Evolutionary conservation across 106 monocot species (phyloP), one percentile per base, ranked within the genome.

Genomic region (Phalaenopsis equestris): DNA sequence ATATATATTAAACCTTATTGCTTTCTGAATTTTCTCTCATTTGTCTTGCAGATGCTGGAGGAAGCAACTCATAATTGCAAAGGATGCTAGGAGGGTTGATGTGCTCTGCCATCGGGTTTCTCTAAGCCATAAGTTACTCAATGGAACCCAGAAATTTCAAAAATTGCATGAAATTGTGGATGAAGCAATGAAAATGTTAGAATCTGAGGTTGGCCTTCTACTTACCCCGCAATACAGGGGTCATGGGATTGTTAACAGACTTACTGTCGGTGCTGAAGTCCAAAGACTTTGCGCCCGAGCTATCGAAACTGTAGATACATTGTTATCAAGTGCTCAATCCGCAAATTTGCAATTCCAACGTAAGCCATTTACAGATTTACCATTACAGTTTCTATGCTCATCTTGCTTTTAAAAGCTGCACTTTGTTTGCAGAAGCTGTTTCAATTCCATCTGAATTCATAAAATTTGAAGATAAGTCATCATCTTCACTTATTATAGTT

Each of bases 51-150:
- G 97, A 83, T 90, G 82, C 80, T 94, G 87, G 94, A 94, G 86
- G 83, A 94, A 94, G 85, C 97, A 98, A 72, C 86, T 98, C 14
- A 42, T 81, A 57, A 80, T 82, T 42, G 97, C 91, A 45, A 98
- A 94, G 85, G 92, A 94, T 80, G 94, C 97, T 17, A 83, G 94
- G 52, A 83, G 97, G 73, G 89, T 94, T 8, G 97, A 94, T 84
- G 84, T 83, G 15, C 79, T 98, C 36, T 90, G 87, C 56, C 80
- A 92, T 77, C 85, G 97, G 15, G 77, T 94, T 41, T 92, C 86
- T 83, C 78, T 98, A 56, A 82, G 92, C 55, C 88, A 92, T 57
- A 94, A 87, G 72, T 67, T 97, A 68, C 85, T 94, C 39, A 76
- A 30, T 30, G 84, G 56, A 2, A 91, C 82, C 46, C 86, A 87